These are phyloP conservation scores for Penicillium pancosmium DNA, from an alignment of 495 filamentous ascomycete genomes.

Conservation along the genomic window DNA sequence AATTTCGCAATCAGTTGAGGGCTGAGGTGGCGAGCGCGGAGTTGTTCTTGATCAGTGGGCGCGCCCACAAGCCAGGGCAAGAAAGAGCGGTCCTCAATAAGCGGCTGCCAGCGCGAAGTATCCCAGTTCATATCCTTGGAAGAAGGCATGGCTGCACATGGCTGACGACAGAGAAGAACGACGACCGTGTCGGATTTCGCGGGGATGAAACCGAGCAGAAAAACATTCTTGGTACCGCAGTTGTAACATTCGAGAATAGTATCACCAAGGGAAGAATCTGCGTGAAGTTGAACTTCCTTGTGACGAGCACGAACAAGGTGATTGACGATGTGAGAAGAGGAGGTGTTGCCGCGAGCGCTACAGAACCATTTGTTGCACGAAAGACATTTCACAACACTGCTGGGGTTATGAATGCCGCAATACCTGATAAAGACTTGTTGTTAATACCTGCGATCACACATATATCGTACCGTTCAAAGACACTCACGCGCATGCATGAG, in stretches of 20 bases:
- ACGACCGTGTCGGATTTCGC: conserved; percentile 98
- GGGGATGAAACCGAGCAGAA: conserved; percentile 99
- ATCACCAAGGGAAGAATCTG: conserved; percentile 91
- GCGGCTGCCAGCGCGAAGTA: conserved; percentile 93
- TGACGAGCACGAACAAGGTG: conserved; percentile 96
- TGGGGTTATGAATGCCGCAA: conserved; percentile 95
- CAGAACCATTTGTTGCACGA: conserved; percentile 99
- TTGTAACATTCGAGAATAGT: conserved; percentile 99
- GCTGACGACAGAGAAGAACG: conserved; percentile 93
- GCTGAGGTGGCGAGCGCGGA: conserved; percentile 89
- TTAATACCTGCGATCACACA: background rate
- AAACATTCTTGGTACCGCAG: conserved; percentile 98
- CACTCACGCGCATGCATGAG: conserved; percentile 95
- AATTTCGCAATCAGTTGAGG: conserved; percentile 96
- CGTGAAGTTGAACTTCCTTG: conserved; percentile 98
- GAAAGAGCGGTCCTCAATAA: conserved; percentile 97
- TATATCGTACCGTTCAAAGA: conserved; percentile 15
- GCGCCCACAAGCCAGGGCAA: conserved; percentile 89
- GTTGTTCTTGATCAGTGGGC: conserved; percentile 92
- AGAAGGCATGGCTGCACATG: conserved; percentile 89
- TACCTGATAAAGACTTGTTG: conserved; percentile 58
- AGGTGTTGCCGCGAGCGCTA: conserved; percentile 94
- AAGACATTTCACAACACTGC: conserved; percentile 94
- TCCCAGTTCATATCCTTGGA: conserved; percentile 99
- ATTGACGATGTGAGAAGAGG: conserved; percentile 97